phyloP scores from a whole-genome alignment of 345 rosid species.

The Jatropha curcas region DNA sequence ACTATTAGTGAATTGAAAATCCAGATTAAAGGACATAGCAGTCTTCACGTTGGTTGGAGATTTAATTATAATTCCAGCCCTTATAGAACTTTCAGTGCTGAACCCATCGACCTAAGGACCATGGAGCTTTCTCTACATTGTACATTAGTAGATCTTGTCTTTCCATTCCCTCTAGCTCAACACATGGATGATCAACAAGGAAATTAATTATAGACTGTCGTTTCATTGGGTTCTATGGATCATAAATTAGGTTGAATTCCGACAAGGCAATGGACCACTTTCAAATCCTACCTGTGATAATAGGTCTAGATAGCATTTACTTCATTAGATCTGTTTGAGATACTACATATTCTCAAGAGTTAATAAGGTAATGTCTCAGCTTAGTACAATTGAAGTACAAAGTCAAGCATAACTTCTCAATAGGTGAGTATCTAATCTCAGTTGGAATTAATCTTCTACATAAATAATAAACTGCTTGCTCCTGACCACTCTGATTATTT shows the following conservation, averaged over 20 bases:
- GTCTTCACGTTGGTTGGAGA: no score
- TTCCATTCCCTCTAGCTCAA: neutral
- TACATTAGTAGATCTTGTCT: no score
- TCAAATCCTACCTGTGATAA: neutral
- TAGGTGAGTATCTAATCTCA: neutral
- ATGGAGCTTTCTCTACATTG: no score
- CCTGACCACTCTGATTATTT: neutral
- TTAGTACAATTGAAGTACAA: neutral
- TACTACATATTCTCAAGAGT: neutral
- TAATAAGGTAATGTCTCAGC: neutral
- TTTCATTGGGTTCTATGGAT: neutral
- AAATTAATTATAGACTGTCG: neutral
- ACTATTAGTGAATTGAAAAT: no score
- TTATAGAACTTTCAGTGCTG: no score
- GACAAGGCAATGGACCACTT: neutral
- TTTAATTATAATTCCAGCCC: no score
- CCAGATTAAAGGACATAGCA: no score
- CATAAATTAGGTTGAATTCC: no score
- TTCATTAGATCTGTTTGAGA: neutral
- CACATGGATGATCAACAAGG: neutral
- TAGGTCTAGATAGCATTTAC: neutral
- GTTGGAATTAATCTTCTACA: neutral
- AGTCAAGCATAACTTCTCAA: neutral
- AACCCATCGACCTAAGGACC: no score
- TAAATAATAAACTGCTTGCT: neutral